Base-by-base conservation (phyloP, 306 rosid genomes). In the Acacia crassicarpa region DNA sequence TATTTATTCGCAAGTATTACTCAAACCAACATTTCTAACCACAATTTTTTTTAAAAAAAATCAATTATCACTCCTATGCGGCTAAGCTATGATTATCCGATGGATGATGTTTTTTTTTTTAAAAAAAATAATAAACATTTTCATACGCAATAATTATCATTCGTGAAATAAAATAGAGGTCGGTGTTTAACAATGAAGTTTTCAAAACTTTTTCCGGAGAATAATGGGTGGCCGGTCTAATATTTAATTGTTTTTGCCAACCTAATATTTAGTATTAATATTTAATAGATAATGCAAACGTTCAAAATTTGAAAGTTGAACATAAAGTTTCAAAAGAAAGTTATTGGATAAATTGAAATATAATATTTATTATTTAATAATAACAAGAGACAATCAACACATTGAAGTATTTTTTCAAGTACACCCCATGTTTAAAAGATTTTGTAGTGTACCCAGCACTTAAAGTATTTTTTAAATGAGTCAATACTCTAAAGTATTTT, bases 401-500 rank as follows among this genome's bases (percentile, higher is more conserved):
- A 0, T 4, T 38, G 1, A 35, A 35, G 8, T 35, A 38, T 6
- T 38, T 38, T 38, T 33, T 33, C 4, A 33, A 33, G 38, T 33
- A 0, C 38, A 33, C 4, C 5, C 5, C 0, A 5, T 33, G 5
- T 4, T 33, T 4, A 2, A 33, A 33, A 4, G 5, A 33, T 33
- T 33, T 32, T 33, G 6, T 0, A 2, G 35, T 33, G 4, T 0
- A 33, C 38, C 38, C 5, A 33, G 6, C 5, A 33, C 0, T 0
- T 4, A 6, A 33, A 33, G 3, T 33, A 4, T 5, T 38, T 5
- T 38, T 38, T 38, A 38, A 0, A 1, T 38, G 1, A 0, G 0
- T 38, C 1, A 38, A 38, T 0, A 38, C 0, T 0, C 5, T 38
- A 38, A 38, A 38, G 6, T 35, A 35, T 0, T 32, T 38, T 38